phyloP scores from a whole-genome alignment of 164 flowering plant species.

The Litsea cubeba region DNA sequence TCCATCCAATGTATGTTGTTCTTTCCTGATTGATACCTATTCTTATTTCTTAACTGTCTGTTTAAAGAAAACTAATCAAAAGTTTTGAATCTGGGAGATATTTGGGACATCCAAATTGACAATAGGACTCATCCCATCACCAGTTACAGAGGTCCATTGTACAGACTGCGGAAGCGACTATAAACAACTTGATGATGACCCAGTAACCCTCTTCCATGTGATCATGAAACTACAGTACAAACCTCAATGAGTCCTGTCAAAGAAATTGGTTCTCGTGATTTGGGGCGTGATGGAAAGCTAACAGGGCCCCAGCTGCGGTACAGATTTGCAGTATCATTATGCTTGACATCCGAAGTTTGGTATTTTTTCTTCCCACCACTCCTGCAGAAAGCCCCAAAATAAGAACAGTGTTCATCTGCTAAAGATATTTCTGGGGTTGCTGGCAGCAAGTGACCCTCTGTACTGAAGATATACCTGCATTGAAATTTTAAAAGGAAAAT shows the following conservation, averaged over 20 bases:
- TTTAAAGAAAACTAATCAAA: neutral
- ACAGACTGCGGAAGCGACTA: neutral
- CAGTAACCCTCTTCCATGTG: neutral
- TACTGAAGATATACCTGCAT: conserved; percentile 83
- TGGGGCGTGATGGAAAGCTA: conserved; percentile 15
- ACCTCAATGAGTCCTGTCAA: conserved; percentile 73
- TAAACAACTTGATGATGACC: no score
- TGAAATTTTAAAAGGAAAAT: neutral
- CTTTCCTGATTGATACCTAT: neutral
- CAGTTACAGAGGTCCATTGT: neutral
- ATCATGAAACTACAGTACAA: neutral
- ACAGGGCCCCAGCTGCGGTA: conserved; percentile 18
- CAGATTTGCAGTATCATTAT: conserved; percentile 20
- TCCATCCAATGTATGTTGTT: neutral
- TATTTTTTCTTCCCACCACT: conserved; percentile 25
- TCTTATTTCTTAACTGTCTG: neutral
- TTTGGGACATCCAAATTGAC: neutral
- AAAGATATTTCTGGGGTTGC: conserved; percentile 82
- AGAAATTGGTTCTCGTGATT: conserved; percentile 23
- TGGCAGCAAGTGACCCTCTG: conserved; percentile 95
- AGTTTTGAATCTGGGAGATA: neutral
- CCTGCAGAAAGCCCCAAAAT: conserved; percentile 78
- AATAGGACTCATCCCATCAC: neutral
- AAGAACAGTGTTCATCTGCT: conserved; percentile 74
- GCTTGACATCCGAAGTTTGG: conserved; percentile 20